These are phyloP conservation scores for Orbilia ellipsospora DNA, from an alignment of 2,329 filamentous ascomycete genomes.

Conservation along the genomic window DNA sequence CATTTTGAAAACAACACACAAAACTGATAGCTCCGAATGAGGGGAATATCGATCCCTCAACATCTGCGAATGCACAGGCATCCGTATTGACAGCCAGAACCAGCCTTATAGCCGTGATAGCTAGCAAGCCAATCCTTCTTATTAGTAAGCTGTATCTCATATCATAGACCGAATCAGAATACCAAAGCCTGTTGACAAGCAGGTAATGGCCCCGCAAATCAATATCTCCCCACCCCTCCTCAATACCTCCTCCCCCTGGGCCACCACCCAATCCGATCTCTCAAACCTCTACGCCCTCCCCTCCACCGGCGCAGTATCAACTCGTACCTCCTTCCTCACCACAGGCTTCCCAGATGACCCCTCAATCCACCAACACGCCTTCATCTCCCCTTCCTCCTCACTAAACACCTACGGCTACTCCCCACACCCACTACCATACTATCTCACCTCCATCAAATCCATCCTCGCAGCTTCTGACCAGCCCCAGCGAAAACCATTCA, in stretches of 20 bases:
- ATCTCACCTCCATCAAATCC: conserved; percentile 69
- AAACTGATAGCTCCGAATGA: background rate
- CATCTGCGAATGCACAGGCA: too few species aligned
- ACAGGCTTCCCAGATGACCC: conserved; percentile 74
- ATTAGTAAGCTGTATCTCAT: too few species aligned
- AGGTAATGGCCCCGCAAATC: conserved; percentile 61
- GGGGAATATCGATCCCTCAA: too few species aligned
- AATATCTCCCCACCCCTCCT: conserved; percentile 73
- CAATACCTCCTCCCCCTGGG: conserved; percentile 82
- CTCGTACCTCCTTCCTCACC: conserved; percentile 73
- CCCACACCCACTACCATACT: conserved; percentile 70
- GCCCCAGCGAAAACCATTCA: conserved; percentile 68
- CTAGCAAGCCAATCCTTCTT: too few species aligned
- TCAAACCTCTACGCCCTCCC: conserved; percentile 70
- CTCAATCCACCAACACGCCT: conserved; percentile 72
- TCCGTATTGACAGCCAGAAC: too few species aligned
- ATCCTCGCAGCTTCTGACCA: conserved; percentile 62
- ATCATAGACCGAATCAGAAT: too few species aligned
- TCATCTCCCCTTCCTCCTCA: conserved; percentile 69
- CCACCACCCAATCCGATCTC: conserved; percentile 73
- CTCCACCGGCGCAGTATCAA: conserved; percentile 78
- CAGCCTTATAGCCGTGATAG: too few species aligned
- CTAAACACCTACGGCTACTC: conserved; percentile 82
- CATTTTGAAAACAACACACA: conserved; percentile 44
- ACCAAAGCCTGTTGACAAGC: too few species aligned